These are phyloP conservation scores for Talaromyces stipitatus DNA, from an alignment of 495 filamentous ascomycete species.

Conservation along the genomic window DNA sequence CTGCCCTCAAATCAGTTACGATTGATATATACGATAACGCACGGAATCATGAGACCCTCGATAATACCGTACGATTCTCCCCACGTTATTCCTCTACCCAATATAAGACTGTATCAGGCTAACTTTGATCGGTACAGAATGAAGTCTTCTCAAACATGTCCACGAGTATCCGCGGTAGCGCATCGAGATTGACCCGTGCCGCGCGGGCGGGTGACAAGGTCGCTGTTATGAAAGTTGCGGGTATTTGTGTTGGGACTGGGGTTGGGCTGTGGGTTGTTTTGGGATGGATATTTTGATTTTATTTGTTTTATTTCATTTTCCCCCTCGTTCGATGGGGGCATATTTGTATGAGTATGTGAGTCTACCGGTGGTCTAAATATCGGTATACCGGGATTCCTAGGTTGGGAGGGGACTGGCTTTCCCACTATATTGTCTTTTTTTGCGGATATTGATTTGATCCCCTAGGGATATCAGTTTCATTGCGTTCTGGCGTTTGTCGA, in stretches of 20 bases:
- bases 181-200: constrained; percentile 82
- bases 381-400: too few relatives aligned
- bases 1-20: constrained; percentile 90
- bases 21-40: constrained; percentile 97
- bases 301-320: too few relatives aligned
- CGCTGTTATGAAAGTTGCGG: constrained; percentile 81
- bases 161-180: constrained; percentile 70
- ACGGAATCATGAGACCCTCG: constrained; percentile 74
- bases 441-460: background rate
- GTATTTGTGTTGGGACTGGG: constrained; percentile 68
- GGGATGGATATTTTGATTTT: constrained; percentile 54
- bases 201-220: constrained; percentile 84
- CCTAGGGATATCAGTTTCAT: background rate
- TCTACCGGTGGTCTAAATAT: too few relatives aligned
- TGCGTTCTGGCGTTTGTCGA: background rate
- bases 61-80: constrained; percentile 61
- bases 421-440: too few relatives aligned
- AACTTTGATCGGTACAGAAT: constrained; percentile 25
- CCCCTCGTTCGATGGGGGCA: too few relatives aligned
- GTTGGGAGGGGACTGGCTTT: too few relatives aligned
- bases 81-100: background rate
- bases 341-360: background rate
- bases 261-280: constrained; percentile 67
- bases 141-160: constrained; percentile 56
- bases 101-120: background rate